Evolutionary conservation across 768 basidiomycete species (phyloP).

Genomic region (Hemileccinum impolitum): DNA sequence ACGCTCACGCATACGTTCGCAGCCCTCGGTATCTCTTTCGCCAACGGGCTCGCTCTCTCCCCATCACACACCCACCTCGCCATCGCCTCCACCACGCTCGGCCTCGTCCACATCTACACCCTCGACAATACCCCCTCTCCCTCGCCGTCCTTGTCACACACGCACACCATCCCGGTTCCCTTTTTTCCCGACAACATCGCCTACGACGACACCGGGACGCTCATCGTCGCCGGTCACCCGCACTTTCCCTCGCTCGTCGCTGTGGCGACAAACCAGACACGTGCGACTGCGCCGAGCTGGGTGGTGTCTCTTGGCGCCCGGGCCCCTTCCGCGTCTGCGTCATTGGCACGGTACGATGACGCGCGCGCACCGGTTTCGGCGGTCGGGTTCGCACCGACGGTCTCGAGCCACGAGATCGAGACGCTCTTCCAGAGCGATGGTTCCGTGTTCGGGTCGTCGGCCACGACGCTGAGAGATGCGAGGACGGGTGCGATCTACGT

Average conservation of each 20-base stretch:
- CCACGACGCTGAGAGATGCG: conserved; percentile 51
- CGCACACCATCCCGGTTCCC: conserved; percentile 45
- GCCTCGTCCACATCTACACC: conserved; percentile 48
- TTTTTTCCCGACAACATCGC: conserved; percentile 62
- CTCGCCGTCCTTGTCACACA: conserved; percentile 36
- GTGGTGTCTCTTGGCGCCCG: conserved; percentile 38
- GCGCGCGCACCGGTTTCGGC: conserved; percentile 52
- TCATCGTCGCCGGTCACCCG: conserved; percentile 67
- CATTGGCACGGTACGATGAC: too few species aligned
- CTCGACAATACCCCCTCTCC: conserved; percentile 53
- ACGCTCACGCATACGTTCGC: conserved; percentile 37
- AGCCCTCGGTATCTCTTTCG: conserved; percentile 53
- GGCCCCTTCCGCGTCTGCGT: too few species aligned
- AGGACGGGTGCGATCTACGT: conserved; percentile 49
- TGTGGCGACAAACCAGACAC: conserved; percentile 44
- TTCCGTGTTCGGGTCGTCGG: conserved; percentile 51
- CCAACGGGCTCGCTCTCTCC: conserved; percentile 68
- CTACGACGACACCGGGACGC: conserved; percentile 43
- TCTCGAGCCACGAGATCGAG: conserved; percentile 41
- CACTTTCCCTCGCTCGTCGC: conserved; percentile 51
- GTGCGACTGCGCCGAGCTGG: conserved; percentile 54
- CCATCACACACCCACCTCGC: conserved; percentile 49
- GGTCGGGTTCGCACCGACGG: conserved; percentile 36
- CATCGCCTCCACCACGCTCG: conserved; percentile 51
- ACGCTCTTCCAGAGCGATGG: conserved; percentile 78